phyloP scores from a whole-genome alignment of 2,329 filamentous ascomycete species.

The Blumeria graminis region DNA sequence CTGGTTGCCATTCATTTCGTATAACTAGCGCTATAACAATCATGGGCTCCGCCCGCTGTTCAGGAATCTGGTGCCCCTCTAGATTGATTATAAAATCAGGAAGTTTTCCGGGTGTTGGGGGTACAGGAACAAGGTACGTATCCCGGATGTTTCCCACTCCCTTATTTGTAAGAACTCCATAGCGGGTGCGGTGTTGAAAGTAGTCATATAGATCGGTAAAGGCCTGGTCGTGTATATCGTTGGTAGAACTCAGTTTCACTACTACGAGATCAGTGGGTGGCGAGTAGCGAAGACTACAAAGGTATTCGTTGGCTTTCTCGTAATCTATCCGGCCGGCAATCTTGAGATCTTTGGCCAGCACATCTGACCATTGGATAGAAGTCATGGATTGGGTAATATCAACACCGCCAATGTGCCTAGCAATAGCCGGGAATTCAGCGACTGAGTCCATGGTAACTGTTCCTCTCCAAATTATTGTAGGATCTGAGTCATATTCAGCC shows the following conservation, averaged over 20 bases:
- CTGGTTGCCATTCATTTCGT: slow-evolving; percentile 26
- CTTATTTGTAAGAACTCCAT: slow-evolving; percentile 68
- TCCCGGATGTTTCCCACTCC: slow-evolving; percentile 56
- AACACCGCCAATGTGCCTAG: slow-evolving; percentile 63
- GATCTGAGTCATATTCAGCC: slow-evolving; percentile 44
- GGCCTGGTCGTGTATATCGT: slow-evolving; percentile 30
- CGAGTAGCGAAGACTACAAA: slow-evolving; percentile 67
- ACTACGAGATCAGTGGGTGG: slow-evolving; percentile 66
- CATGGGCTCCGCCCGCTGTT: slow-evolving; percentile 46
- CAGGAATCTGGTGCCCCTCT: slow-evolving; percentile 59
- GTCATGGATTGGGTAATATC: slow-evolving; percentile 39
- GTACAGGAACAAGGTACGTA: slow-evolving; percentile 72
- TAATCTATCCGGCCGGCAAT: slow-evolving; percentile 64
- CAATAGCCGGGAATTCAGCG: slow-evolving; percentile 51
- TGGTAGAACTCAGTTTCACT: slow-evolving; percentile 42
- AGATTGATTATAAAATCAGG: slow-evolving; percentile 77
- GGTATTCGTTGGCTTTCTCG: slow-evolving; percentile 67
- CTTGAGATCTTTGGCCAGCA: slow-evolving; percentile 46
- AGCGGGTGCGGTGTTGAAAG: slow-evolving; percentile 58
- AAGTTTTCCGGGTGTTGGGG: slow-evolving; percentile 41
- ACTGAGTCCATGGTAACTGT: slow-evolving; percentile 53
- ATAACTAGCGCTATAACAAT: slow-evolving; percentile 72
- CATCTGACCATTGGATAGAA: slow-evolving; percentile 33
- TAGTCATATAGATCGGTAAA: slow-evolving; percentile 71
- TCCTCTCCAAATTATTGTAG: slow-evolving; percentile 56